Percentiles rank a stretch among this genome's conserved stretches.
Conservation (phyloP, 257 asterid species). For the Ajuga chamaepitys region DNA sequence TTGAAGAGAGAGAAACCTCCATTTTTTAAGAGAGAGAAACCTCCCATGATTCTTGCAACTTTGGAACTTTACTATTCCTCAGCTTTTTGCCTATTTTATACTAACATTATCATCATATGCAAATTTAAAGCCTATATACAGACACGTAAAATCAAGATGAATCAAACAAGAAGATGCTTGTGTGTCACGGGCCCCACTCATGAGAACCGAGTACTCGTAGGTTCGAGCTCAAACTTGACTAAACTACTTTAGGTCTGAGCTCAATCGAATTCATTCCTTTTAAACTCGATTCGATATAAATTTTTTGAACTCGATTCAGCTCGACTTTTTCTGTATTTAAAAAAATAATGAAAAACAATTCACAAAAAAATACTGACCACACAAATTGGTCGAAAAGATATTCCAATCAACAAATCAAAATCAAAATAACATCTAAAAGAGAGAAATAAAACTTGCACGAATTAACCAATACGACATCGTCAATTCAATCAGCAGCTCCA, state of each 20-base stretch:
- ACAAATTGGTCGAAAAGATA: too few relatives aligned
- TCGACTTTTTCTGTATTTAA: not conserved
- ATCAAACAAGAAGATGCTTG: not conserved
- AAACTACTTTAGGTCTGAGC: too few relatives aligned
- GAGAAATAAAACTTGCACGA: too few relatives aligned
- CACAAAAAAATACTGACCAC: too few relatives aligned
- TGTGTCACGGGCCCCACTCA: not conserved
- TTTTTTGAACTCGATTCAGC: not conserved
- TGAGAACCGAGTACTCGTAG: too few relatives aligned
- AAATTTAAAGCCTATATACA: conserved; percentile 1
- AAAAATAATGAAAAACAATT: too few relatives aligned
- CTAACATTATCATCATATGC: not conserved
- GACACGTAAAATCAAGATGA: conserved; percentile 18
- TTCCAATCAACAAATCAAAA: too few relatives aligned
- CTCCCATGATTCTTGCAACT: conserved; percentile 4
- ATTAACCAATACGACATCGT: too few relatives aligned
- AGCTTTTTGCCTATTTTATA: not conserved
- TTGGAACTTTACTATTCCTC: not conserved
- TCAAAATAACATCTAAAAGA: too few relatives aligned
- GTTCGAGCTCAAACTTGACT: too few relatives aligned
- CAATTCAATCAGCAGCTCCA: too few relatives aligned
- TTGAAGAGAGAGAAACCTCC: conserved; percentile 32
- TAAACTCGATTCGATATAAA: too few relatives aligned
- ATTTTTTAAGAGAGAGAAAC: conserved; percentile 22
- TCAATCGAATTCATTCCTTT: not conserved